Percentiles rank a stretch among this genome's conserved stretches.
phyloP scores from a whole-genome alignment of 345 rosid genomes.

The Boechera divaricarpa region DNA sequence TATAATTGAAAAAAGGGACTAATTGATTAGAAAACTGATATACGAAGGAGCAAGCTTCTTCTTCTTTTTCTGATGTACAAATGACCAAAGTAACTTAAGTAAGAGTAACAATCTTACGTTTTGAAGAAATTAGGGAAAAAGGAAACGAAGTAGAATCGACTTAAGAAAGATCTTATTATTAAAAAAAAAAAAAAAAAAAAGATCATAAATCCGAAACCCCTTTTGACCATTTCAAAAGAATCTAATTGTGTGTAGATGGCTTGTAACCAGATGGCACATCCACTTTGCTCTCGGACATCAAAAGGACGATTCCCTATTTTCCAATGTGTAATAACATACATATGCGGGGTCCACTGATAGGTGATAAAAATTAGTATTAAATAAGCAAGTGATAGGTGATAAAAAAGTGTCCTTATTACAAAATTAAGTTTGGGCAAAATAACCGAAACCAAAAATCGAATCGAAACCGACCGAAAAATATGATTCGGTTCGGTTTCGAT shows the following conservation, averaged over 20 bases:
- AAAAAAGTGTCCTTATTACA: neutral
- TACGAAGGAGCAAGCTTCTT: neutral
- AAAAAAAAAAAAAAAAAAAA: neutral
- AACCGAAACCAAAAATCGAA: too few species aligned
- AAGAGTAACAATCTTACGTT: conserved; percentile 5
- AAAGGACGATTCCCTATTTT: conserved; percentile 15
- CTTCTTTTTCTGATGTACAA: neutral
- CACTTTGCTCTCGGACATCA: conserved; percentile 23
- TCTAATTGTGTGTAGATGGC: conserved; percentile 21
- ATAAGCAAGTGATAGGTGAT: neutral
- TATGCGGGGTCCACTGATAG: conserved; percentile 22
- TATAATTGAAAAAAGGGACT: neutral
- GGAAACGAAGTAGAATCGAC: neutral
- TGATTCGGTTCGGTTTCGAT: too few species aligned
- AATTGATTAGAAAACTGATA: neutral
- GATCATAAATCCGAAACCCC: neutral
- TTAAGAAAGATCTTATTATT: neutral
- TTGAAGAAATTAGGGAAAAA: neutral
- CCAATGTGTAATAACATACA: conserved; percentile 10
- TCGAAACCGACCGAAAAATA: too few species aligned
- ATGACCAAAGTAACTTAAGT: neutral
- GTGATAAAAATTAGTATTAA: neutral
- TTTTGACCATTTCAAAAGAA: conserved; percentile 33
- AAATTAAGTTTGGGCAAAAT: too few species aligned
- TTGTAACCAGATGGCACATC: conserved; percentile 28